Evolutionary conservation across 176 grass and related monocot genomes (phyloP), one percentile per base, ranked within the genome.

Genomic region (Areca catechu): DNA sequence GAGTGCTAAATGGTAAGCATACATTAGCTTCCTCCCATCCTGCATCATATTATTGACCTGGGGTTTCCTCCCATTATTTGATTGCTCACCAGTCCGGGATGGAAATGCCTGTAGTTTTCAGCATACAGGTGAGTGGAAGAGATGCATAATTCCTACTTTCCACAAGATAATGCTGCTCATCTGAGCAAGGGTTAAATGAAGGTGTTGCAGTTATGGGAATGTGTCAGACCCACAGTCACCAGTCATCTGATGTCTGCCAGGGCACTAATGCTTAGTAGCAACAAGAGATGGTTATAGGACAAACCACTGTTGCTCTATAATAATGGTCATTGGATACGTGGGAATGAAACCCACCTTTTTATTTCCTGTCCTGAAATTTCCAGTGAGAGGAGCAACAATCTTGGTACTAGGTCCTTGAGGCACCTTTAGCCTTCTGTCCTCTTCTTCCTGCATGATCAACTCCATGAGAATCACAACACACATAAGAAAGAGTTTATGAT

Each of bases 11-110:
- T 30, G 57, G 53, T 66, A 65, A 65, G 6, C 66, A 57, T 82
- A 98, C 84, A 74, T 98, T 61, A 76, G 67, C 58, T 89, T 92
- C 77, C 79, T 88, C 68, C 62, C 73, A 48, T 66, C 54, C 5
- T 56, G 60, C 14, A 78, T 81, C 53, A 73, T 27, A 50, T 58
- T 63, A 16, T 63, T 67, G 51, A 60, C 17, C 2, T 55, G 73
- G 63, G 54, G 48, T 74, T 79, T 89, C 69, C 70, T 85, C 7
- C n/a, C 56, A 47, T 22, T 69, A 64, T 52, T 70, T 5, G 66
- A 70, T 22, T 67, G 19, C 19, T 67, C 72, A 29, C 58, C 34
- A 2, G 76, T 80, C 20, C 61, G 78, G 54, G 73, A 66, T 48
- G 78, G 65, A 48, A 76, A 63, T 60, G 78, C 59, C 21, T 86